These are phyloP conservation scores for Kodamaea plutei DNA, from an alignment of 1,139 yeast genomes.

Conservation along the genomic window DNA sequence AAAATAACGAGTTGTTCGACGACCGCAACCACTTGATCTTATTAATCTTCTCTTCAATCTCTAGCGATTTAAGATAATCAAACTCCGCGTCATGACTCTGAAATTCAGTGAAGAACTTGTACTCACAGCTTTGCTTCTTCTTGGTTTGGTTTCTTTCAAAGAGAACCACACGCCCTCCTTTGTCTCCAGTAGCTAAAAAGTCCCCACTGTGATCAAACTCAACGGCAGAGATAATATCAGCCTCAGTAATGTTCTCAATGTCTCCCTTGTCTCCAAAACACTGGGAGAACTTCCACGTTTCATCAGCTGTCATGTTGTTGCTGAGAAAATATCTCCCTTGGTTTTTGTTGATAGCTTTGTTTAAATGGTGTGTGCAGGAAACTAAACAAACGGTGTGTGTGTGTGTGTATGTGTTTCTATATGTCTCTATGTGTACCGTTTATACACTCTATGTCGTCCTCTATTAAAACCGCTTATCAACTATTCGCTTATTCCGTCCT, in stretches of 20 bases:
- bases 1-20: slow-evolving; percentile 80
- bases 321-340: slow-evolving; percentile 1
- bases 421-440: slow-evolving; percentile 1
- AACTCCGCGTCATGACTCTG: slow-evolving; percentile 99
- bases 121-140: slow-evolving; percentile 73
- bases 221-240: slow-evolving; percentile 95
- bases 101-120: slow-evolving; percentile 92
- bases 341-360: slow-evolving; percentile 1
- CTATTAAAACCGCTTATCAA: no score
- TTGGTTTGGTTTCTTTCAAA: slow-evolving; percentile 84
- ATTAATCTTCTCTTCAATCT: slow-evolving; percentile 96
- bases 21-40: slow-evolving; percentile 95
- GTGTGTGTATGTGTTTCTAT: no score
- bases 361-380: neutral
- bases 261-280: slow-evolving; percentile 99
- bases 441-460: neutral
- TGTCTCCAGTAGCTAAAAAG: slow-evolving; percentile 95
- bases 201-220: slow-evolving; percentile 96
- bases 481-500: no score
- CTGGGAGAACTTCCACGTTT: slow-evolving; percentile 70
- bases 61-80: slow-evolving; percentile 91
- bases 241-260: slow-evolving; percentile 92
- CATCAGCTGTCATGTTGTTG: slow-evolving; percentile 16
- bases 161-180: slow-evolving; percentile 95
- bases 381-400: no score